These are phyloP conservation scores for Purpureocillium lavendulum DNA, from an alignment of 2,329 filamentous ascomycete species.

Conservation along the genomic window DNA sequence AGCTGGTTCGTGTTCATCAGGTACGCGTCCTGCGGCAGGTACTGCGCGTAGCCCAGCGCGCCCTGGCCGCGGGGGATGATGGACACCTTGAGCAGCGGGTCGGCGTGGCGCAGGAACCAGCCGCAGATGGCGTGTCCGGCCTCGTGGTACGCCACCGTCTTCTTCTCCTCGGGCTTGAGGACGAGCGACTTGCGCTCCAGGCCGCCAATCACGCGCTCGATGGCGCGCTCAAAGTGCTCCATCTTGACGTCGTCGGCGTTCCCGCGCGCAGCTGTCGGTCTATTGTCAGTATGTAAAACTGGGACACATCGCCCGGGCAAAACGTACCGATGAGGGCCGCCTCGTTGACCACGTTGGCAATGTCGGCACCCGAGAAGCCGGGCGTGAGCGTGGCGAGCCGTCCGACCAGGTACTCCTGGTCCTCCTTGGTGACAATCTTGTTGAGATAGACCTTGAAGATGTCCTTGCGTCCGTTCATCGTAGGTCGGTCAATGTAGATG, in stretches of 20 bases:
- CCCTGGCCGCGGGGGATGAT: constrained; percentile 96
- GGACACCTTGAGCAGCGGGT: constrained; percentile 94
- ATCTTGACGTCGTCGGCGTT: constrained; percentile 77
- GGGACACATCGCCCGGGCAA: constrained; percentile 27
- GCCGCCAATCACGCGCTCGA: constrained; percentile 93
- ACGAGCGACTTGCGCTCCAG: constrained; percentile 97
- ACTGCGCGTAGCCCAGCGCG: constrained; percentile 91
- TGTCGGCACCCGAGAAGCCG: constrained; percentile 95
- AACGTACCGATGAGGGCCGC: constrained; percentile 84
- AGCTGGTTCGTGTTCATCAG: constrained; percentile 93
- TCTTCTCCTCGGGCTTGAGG: constrained; percentile 88
- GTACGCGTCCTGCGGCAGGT: constrained; percentile 90
- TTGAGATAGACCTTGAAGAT: constrained; percentile 92
- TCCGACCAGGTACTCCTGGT: constrained; percentile 79
- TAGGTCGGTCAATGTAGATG: constrained; percentile 89
- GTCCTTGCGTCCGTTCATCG: constrained; percentile 92
- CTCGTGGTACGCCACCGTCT: constrained; percentile 94
- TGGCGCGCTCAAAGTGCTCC: constrained; percentile 92
- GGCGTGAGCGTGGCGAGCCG: constrained; percentile 87
- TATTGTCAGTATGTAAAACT: background rate
- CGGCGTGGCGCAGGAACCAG: constrained; percentile 95
- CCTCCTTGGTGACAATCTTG: constrained; percentile 90
- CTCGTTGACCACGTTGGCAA: constrained; percentile 97
- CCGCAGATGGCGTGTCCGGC: constrained; percentile 97
- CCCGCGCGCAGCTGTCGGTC: constrained; percentile 68